These are phyloP conservation scores for Fraxinus anomala DNA, from an alignment of 257 asterid species.

Conservation along the genomic window DNA sequence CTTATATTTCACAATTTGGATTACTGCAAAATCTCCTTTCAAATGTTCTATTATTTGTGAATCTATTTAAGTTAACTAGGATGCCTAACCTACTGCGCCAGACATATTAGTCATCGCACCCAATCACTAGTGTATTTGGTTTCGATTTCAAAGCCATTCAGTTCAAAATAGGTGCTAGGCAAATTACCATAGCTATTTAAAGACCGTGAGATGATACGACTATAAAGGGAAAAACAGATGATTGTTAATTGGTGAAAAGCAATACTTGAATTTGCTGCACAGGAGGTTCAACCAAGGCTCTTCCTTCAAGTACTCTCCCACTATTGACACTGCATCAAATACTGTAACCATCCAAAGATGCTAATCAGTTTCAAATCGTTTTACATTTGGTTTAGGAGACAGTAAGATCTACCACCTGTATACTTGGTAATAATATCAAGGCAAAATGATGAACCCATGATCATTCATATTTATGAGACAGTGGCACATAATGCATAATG, in stretches of 20 bases:
- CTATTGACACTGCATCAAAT: constrained; percentile 65
- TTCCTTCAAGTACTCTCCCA: constrained; percentile 89
- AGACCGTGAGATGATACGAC: background rate
- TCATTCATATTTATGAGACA: background rate
- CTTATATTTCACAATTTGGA: background rate
- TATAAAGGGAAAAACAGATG: background rate
- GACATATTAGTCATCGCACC: background rate
- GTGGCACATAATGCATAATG: background rate
- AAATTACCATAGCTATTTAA: constrained; percentile 7
- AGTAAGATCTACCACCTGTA: constrained; percentile 1
- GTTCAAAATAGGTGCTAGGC: background rate
- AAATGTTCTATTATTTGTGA: background rate
- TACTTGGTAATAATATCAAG: constrained; percentile 16
- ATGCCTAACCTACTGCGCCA: background rate
- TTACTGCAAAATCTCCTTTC: too few species aligned
- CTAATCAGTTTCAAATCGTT: constrained; percentile 27
- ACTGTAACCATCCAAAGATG: constrained; percentile 46
- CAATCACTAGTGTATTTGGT: background rate
- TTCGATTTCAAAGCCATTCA: constrained; percentile 11
- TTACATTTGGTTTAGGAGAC: background rate
- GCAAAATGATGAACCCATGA: background rate
- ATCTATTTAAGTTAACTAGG: background rate
- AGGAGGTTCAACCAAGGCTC: constrained; percentile 85
- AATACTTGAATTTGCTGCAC: constrained; percentile 69
- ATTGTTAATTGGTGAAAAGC: constrained; percentile 19